Base-by-base conservation (phyloP, 2,329 filamentous ascomycete species). In the Pyrenophora graminea region DNA sequence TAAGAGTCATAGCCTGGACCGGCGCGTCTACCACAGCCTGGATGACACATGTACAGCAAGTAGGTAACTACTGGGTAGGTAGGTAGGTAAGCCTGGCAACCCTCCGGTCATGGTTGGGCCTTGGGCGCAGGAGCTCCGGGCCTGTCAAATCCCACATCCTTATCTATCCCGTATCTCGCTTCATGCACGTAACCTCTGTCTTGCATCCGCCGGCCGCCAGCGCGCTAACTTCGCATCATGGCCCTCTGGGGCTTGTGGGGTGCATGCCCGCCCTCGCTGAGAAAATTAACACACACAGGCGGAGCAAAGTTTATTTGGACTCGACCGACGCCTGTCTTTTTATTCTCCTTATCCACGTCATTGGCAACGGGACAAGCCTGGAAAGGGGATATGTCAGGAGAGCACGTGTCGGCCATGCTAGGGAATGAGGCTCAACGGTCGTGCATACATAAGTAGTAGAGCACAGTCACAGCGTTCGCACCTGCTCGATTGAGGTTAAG, bases 231-330 rank as follows among this genome's bases (percentile, higher is more conserved):
- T 34, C 30, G 32, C 39, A 42, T 41, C 32, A 17, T 18, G 4
- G 31, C 45, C 34, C 17, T 31, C 19, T 34, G 21, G 32, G 48
- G 45, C 27, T 44, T 62, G 57, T 59, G 59, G 57, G 59, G 57
- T 62, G 56, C 58, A 61, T 61, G 39, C n/a, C 34, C 33, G 39
- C 30, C 34, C 38, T 41, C 21, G n/a, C 41, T 27, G 32, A 27
- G 21, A 25, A 25, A 25, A 15, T 15, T 7, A 25, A 30, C 12
- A 30, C 37, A 15, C 15, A 15, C 15, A 15, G 15, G 51, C 38
- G 40, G 49, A 48, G 27, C 19, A 10, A 31, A 48, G 33, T 43
- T 39, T 39, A 43, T 48, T 52, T 38, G 34, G 19, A 43, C 27
- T 33, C 7, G 18, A 33, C 27, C 27, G 10, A 45, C 15, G 37